Evolutionary conservation across 1,139 yeast genomes (phyloP), one percentile per base, ranked within the genome.

Genomic region (Suhomyces anneliseae): DNA sequence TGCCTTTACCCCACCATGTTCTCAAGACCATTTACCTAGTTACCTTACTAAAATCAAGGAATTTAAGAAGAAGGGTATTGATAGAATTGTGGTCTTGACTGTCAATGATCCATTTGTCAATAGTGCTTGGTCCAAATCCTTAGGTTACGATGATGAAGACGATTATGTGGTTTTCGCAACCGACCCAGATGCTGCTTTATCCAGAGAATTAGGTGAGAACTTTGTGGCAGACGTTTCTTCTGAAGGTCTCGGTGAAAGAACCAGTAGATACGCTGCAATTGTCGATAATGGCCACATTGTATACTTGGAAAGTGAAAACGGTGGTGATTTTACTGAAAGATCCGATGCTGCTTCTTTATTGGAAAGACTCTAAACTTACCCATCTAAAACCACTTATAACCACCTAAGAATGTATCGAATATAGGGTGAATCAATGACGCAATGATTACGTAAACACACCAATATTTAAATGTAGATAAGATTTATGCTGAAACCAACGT

Each of bases 1-100:
- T 8, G 52, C 56, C 4, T 90, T 89, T 77, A 87, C 96, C 35
- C 96, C 96, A 55, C 83, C 95, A 7, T 90, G 96, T 70, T 82
- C 93, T 34, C 87, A 82, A 54, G 73, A 78, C 56, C 96, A 90
- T 68, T 81, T 90, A 55, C 97, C 97, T 27, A 88, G 83, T 14
- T 88, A 76, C 68, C 69, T 90, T 51, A 66, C 72, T 45, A 70
- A 79, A 46, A 60, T 78, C 45, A 64, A 64, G 9, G 79, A 83
- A 47, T 75, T 86, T 56, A 77, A 81, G 68, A 70, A 74, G 44
- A 85, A 85, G 67, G 89, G 90, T 26, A 87, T 87, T 38, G 88
- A 84, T 63, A 81, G 80, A 59, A 74, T 90, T 45, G 74, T 89
- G 49, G 85, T 90, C 32, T 64, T 88, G 50, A 79, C 95, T 44